These are phyloP conservation scores for Venturia aucupariae DNA, from an alignment of 2,329 filamentous ascomycete species.

Conservation along the genomic window DNA sequence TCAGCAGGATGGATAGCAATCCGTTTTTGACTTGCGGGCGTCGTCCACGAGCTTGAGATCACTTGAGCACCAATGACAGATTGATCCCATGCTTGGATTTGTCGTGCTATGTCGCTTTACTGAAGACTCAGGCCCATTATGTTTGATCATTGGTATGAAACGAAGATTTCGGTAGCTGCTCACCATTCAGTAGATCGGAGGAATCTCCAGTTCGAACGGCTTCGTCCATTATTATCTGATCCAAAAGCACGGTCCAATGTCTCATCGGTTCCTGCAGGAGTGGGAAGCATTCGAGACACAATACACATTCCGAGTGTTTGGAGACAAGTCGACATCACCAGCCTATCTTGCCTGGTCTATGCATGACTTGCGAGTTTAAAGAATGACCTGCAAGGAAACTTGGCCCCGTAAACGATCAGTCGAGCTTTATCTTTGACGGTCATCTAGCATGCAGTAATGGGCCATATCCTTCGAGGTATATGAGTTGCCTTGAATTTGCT, in stretches of 20 bases:
- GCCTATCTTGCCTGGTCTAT: neutral
- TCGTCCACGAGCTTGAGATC: neutral
- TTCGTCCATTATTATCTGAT: neutral
- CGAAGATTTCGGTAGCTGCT: neutral
- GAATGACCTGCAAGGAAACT: neutral
- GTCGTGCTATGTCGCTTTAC: neutral
- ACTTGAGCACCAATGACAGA: neutral
- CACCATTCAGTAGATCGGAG: neutral
- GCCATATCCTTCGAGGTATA: neutral
- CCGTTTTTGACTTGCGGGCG: neutral
- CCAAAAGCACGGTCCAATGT: neutral
- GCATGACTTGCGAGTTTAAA: neutral
- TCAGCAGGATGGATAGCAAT: neutral
- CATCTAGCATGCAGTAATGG: neutral
- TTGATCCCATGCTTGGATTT: no score
- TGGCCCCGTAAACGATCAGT: neutral
- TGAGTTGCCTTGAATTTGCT: neutral
- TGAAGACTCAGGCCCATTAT: neutral
- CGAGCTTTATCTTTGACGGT: neutral
- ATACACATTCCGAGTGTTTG: neutral
- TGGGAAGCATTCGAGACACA: neutral
- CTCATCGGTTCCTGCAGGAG: neutral
- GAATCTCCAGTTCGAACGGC: neutral
- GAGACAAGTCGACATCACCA: no score
- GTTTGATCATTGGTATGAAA: neutral